Evolutionary conservation across 2,329 filamentous ascomycete species (phyloP).

Genomic region (Penicillium sclerotigenum): DNA sequence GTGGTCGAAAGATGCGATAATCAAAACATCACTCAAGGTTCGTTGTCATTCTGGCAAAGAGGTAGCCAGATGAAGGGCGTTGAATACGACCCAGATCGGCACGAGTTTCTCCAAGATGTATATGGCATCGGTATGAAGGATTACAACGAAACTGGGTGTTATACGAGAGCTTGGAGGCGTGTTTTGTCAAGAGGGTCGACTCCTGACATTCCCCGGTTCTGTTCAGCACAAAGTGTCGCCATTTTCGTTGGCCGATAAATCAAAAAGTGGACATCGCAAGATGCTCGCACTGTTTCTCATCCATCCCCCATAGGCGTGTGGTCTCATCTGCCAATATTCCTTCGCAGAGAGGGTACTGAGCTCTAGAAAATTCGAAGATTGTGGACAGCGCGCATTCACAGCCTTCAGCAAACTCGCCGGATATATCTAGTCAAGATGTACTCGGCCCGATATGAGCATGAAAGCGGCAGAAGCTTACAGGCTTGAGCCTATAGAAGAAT

Average conservation of each 20-base stretch:
- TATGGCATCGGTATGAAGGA: constrained; percentile 4
- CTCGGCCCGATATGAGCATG: constrained; percentile 27
- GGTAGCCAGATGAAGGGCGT: constrained; percentile 32
- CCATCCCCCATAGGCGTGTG: constrained; percentile 23
- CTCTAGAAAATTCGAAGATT: constrained; percentile 12
- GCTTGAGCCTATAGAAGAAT: constrained; percentile 42
- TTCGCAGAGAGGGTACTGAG: constrained; percentile 42
- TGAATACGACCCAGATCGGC: constrained; percentile 6
- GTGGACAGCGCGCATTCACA: background rate
- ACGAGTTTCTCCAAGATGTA: constrained; percentile 14
- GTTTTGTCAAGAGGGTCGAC: constrained; percentile 15
- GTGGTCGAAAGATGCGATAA: constrained; percentile 51
- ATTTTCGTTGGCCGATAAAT: constrained; percentile 20
- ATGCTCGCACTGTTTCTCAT: constrained; percentile 28
- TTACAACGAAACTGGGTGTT: constrained; percentile 20
- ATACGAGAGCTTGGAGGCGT: constrained; percentile 19
- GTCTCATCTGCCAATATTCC: constrained; percentile 28
- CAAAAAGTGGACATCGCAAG: constrained; percentile 25
- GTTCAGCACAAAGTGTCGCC: constrained; percentile 24
- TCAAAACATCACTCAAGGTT: constrained; percentile 60
- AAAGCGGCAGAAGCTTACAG: constrained; percentile 41
- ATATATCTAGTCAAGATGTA: constrained; percentile 18
- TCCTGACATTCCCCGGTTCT: constrained; percentile 21
- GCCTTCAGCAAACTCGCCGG: background rate
- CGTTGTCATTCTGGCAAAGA: constrained; percentile 42